phyloP scores from a whole-genome alignment of 2,329 filamentous ascomycete genomes.

The Colletotrichum sublineola region DNA sequence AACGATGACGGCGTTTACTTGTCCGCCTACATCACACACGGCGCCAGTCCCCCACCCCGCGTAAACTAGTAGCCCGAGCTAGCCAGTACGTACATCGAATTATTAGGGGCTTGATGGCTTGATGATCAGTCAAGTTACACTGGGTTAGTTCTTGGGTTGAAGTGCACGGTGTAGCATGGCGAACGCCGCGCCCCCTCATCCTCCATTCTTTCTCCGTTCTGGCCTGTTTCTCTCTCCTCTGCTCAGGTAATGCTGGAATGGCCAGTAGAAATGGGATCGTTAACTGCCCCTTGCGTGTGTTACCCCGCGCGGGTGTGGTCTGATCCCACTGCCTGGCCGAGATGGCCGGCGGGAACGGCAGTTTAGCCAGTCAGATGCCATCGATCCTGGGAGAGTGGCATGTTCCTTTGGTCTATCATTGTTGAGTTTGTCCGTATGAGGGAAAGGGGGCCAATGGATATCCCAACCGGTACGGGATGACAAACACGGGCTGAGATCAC shows the following conservation, averaged over 20 bases:
- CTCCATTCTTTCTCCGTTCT: not conserved
- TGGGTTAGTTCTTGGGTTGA: not conserved
- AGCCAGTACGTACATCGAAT: conserved; percentile 6
- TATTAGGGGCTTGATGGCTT: not conserved
- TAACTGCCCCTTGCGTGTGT: conserved; percentile 18
- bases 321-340: conserved; percentile 29
- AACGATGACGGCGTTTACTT: conserved; percentile 38
- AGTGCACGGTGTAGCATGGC: conserved; percentile 1
- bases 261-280: conserved; percentile 7
- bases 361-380: conserved; percentile 32
- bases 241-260: not conserved
- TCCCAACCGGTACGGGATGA: conserved; percentile 4
- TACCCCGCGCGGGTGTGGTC: conserved; percentile 39
- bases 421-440: conserved; percentile 5
- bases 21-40: conserved; percentile 11
- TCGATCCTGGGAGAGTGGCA: conserved; percentile 29
- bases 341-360: conserved; percentile 18
- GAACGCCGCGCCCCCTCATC: not conserved
- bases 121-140: not conserved
- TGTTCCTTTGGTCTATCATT: not conserved
- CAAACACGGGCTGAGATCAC: not conserved
- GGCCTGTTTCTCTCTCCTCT: not conserved
- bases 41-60: not conserved
- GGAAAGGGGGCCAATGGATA: not conserved
- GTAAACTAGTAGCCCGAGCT: not conserved